phyloP scores from a whole-genome alignment of 176 grass and related monocot genomes.

The Juncus inflexus region DNA sequence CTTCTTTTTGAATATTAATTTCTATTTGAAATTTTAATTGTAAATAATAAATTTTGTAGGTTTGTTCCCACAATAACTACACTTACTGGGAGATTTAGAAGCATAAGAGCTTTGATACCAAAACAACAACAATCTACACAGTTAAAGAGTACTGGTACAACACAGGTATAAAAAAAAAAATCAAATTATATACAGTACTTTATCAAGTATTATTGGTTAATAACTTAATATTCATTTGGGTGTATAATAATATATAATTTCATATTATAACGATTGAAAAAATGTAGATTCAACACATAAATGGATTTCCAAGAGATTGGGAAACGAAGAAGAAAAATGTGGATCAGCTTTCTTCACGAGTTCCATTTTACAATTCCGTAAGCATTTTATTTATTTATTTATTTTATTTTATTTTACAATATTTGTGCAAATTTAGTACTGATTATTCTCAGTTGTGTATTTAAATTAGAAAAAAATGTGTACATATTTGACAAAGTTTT shows the following conservation, averaged over 20 bases:
- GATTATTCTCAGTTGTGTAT: not conserved
- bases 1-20: not conserved
- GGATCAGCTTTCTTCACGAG: conserved; percentile 57
- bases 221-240: no score
- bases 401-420: not conserved
- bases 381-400: conserved; percentile 1
- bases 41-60: conserved; percentile 27
- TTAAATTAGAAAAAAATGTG: not conserved
- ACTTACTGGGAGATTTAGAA: conserved; percentile 65
- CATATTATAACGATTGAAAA: no score
- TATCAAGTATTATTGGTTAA: no score
- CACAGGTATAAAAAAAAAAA: conserved; percentile 30
- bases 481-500: not conserved
- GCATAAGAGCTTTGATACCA: conserved; percentile 69
- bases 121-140: conserved; percentile 59
- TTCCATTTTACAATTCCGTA: conserved; percentile 86
- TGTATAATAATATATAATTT: no score
- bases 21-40: not conserved
- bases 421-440: not conserved
- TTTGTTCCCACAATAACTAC: conserved; percentile 76
- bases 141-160: conserved; percentile 46
- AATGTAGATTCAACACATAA: conserved; percentile 68
- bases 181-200: no score
- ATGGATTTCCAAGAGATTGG: conserved; percentile 78
- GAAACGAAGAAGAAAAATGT: conserved; percentile 53